Evolutionary conservation across 1,284 basidiomycete genomes (phyloP), one percentile per base, ranked within the genome.

Genomic region (Somion occarium): DNA sequence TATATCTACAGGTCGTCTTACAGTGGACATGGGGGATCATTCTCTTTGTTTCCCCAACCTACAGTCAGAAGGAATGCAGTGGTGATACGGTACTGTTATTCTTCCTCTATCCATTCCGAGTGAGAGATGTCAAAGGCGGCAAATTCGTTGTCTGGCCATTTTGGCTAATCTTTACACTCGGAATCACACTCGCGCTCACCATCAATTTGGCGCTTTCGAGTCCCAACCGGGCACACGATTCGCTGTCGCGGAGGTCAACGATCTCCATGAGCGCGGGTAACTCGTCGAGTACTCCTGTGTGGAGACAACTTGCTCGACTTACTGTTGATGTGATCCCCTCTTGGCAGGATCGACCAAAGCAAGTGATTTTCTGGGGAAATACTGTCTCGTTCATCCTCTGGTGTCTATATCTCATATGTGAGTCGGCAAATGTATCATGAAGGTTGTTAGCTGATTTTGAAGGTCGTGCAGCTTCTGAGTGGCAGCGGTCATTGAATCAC

Each of bases 11-110:
- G 58, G 64, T 66, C 38, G 56, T 62, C 13, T 55, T 66, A 9
- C 64, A 66, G 44, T 66, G 64, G 64, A 55, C 63, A 2, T 66
- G 64, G 64, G 64, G 59, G 19, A 52, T 65, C 48, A 52, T 60
- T 19, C 56, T 66, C 26, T 66, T 66, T 48, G 59, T 64, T 15
- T 61, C 62, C 3, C 58, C 59, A 1, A 43, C 44, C 13, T 65
- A 66, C 51, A 57, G 57, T 47, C 63, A 65, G 49, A 52, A 44
- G 22, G 57, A 57, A 41, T 64, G 62, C 53, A 65, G 56, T 46
- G 59, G 56, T n/a, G 45, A 48, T 22, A 66, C 64, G 1, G 42
- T 25, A 1, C 53, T 66, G 20, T 25, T 63, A 23, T 53, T 66
- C 44, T 64, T 65, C 50, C 53, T 64, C 9, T 27, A 22, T 9